Conservation (phyloP, 257 asterid species). For the Eucommia ulmoides region DNA sequence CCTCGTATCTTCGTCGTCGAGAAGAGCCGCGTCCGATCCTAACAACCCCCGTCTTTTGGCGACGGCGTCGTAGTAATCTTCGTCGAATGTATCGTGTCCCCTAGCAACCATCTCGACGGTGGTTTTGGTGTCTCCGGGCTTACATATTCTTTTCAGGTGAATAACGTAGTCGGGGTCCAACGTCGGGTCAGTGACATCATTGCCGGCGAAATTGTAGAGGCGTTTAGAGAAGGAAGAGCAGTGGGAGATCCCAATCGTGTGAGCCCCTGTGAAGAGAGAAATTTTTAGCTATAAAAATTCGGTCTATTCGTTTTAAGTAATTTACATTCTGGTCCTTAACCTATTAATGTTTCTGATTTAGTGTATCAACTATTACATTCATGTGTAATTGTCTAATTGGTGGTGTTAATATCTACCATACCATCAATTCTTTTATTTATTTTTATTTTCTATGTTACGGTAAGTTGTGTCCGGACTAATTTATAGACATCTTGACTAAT, state of each 20-base stretch:
- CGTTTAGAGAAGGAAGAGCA: slow-evolving; percentile 44
- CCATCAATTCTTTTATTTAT: too few relatives aligned
- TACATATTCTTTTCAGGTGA: slow-evolving; percentile 43
- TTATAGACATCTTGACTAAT: too few relatives aligned
- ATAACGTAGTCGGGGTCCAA: slow-evolving; percentile 53
- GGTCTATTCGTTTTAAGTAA: background rate
- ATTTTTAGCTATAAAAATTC: background rate
- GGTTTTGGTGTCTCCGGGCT: slow-evolving; percentile 24
- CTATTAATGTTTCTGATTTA: too few relatives aligned
- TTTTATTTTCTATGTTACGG: too few relatives aligned
- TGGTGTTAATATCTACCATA: too few relatives aligned
- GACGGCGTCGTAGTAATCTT: slow-evolving; percentile 37
- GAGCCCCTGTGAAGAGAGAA: slow-evolving; percentile 39
- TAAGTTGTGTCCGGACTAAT: too few relatives aligned
- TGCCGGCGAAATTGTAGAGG: slow-evolving; percentile 50
- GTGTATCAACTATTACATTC: too few relatives aligned
- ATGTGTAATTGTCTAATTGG: background rate
- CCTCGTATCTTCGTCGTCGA: slow-evolving; percentile 23
- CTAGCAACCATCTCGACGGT: slow-evolving; percentile 62
- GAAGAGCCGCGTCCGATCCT: slow-evolving; percentile 44
- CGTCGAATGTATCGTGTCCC: slow-evolving; percentile 56
- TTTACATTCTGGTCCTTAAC: background rate
- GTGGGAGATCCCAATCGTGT: slow-evolving; percentile 56
- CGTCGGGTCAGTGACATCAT: slow-evolving; percentile 50
- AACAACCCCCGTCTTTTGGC: slow-evolving; percentile 57